Percentiles rank a stretch among this genome's conserved stretches.
These are phyloP conservation scores for Chaetomium cochliodes DNA, from an alignment of 495 filamentous ascomycete genomes.

Conservation along the genomic window DNA sequence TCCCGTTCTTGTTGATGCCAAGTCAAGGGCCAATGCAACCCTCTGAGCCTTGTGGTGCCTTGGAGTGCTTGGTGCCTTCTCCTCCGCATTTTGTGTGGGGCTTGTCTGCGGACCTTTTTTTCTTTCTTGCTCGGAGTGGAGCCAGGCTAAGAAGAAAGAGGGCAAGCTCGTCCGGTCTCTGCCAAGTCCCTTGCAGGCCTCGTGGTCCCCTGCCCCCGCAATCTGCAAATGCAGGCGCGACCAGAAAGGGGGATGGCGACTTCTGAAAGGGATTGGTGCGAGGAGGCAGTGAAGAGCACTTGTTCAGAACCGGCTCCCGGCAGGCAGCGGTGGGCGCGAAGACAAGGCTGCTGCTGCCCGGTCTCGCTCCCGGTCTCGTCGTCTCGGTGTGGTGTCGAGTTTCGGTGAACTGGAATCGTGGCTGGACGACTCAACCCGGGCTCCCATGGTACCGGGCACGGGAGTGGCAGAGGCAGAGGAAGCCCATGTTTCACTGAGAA, in stretches of 20 bases:
- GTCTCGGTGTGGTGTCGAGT: not conserved
- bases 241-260: conserved; percentile 17
- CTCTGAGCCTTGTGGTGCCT: not conserved
- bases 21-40: conserved; percentile 4
- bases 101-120: not conserved
- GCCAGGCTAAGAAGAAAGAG: not conserved
- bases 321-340: not conserved
- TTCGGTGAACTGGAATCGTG: not conserved
- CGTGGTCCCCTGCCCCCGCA: conserved; percentile 16
- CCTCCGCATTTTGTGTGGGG: conserved; percentile 13
- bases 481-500: not conserved
- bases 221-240: conserved; percentile 16
- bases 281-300: not conserved
- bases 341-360: conserved; percentile 9
- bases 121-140: conserved; percentile 10
- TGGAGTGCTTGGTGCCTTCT: not conserved
- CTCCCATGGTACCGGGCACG: conserved; percentile 13
- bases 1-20: not conserved
- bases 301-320: not conserved
- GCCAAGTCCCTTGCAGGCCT: conserved; percentile 20
- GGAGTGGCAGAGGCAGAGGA: not conserved
- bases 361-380: not conserved
- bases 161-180: not conserved
- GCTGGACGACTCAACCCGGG: not conserved
- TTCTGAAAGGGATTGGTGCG: not conserved